Percentiles rank a stretch among this genome's conserved stretches.
These are phyloP conservation scores for Macroventuria anomochaeta DNA, from an alignment of 2,329 filamentous ascomycete genomes.

Conservation along the genomic window DNA sequence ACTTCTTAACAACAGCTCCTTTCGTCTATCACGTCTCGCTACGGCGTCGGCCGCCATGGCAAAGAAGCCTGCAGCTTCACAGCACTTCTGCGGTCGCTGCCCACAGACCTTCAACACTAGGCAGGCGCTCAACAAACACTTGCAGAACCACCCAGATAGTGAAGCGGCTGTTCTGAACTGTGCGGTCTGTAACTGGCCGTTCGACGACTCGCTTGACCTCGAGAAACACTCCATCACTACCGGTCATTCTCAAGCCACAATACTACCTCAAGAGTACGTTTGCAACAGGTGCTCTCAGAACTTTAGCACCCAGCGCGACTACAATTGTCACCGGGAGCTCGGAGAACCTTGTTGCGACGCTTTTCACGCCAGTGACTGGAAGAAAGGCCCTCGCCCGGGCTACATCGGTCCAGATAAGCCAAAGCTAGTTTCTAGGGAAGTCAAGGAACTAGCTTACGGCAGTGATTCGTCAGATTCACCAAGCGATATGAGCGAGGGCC, in stretches of 20 bases:
- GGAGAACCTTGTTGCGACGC: conserved; percentile 25
- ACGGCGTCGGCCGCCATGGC: background rate
- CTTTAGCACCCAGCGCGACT: conserved; percentile 17
- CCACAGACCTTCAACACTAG: conserved; percentile 22
- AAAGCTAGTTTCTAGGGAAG: background rate
- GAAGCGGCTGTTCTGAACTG: conserved; percentile 11
- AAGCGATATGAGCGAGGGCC: conserved; percentile 12
- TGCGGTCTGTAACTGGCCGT: conserved; percentile 11
- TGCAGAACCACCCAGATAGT: conserved; percentile 19
- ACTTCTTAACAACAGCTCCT: background rate
- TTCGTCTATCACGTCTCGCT: background rate
- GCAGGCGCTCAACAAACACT: conserved; percentile 21
- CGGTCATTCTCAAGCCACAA: conserved; percentile 14
- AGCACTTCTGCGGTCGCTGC: conserved; percentile 29
- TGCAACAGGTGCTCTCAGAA: conserved; percentile 23
- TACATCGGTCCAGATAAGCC: conserved; percentile 24
- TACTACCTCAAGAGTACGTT: background rate
- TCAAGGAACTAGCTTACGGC: conserved; percentile 4
- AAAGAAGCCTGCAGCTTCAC: background rate
- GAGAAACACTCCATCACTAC: conserved; percentile 25
- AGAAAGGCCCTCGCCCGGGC: background rate
- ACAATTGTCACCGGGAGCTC: conserved; percentile 21
- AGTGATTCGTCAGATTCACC: conserved; percentile 11
- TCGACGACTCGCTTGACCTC: conserved; percentile 26
- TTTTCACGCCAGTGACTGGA: conserved; percentile 4